Conservation (phyloP, 495 filamentous ascomycete genomes). For the Podospora sp. region DNA sequence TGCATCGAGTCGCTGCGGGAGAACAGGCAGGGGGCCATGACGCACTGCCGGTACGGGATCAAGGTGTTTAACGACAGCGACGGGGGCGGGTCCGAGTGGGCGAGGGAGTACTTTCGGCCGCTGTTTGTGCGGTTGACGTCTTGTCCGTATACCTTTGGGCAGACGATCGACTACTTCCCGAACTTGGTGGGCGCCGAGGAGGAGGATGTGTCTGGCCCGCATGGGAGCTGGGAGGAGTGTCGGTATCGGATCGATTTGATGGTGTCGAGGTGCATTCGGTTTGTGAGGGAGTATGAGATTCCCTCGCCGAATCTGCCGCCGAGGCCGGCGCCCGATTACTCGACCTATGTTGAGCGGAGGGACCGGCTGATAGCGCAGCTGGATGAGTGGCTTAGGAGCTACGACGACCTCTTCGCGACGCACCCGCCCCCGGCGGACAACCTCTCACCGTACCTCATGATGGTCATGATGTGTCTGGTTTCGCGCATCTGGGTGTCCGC, state of each 20-base stretch:
- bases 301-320: conserved; percentile 26
- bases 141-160: conserved; percentile 41
- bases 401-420: conserved; percentile 24
- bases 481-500: conserved; percentile 29
- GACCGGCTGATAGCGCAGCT: conserved; percentile 15
- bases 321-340: conserved; percentile 16
- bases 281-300: conserved; percentile 33
- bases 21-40: conserved; percentile 44
- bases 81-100: conserved; percentile 29
- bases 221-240: conserved; percentile 27
- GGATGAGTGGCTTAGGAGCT: conserved; percentile 30
- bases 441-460: conserved; percentile 5
- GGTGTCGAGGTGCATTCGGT: conserved; percentile 28
- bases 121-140: conserved; percentile 40
- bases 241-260: conserved; percentile 35
- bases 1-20: conserved; percentile 57
- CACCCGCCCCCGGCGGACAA: conserved; percentile 10
- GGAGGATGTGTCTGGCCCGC: conserved; percentile 9
- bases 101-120: conserved; percentile 35
- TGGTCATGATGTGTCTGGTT: conserved; percentile 30
- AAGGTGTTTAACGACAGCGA: conserved; percentile 30
- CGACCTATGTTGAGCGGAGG: conserved; percentile 1
- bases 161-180: conserved; percentile 31
- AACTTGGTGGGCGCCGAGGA: conserved; percentile 13
- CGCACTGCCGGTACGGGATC: conserved; percentile 45